A percentile compares a stretch with the other conserved stretches of the same genome.
phyloP scores from a whole-genome alignment of 495 filamentous ascomycete species.

The Mycothermus thermophilus region DNA sequence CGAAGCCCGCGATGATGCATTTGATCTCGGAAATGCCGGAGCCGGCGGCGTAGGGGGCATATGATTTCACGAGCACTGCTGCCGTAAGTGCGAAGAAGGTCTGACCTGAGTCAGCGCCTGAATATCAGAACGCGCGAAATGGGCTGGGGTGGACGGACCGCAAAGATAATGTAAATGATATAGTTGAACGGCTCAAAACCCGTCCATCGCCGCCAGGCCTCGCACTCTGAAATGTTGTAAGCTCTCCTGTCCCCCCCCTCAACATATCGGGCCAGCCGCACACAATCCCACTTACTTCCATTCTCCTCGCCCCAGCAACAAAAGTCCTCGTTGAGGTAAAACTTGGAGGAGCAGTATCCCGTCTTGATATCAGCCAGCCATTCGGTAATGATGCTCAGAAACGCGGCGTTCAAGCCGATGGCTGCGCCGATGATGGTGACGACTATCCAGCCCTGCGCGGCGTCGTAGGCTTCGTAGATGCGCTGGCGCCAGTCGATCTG shows the following conservation, averaged over 20 bases:
- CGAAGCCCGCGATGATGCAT: conserved; percentile 97
- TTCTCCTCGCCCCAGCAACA: conserved; percentile 96
- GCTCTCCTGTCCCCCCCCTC: too few species aligned
- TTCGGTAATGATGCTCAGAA: conserved; percentile 91
- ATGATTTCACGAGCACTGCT: conserved; percentile 77
- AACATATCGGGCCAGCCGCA: too few species aligned
- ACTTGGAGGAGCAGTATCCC: conserved; percentile 84
- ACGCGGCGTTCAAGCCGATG: conserved; percentile 85
- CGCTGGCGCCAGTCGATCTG: conserved; percentile 68
- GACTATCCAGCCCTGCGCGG: conserved; percentile 96
- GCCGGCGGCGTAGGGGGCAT: conserved; percentile 91
- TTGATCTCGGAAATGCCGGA: conserved; percentile 99
- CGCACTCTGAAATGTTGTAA: conserved; percentile 54
- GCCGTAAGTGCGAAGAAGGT: conserved; percentile 69
- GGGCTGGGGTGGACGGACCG: conserved; percentile 45
- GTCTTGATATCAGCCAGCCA: conserved; percentile 95
- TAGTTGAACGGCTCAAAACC: conserved; percentile 68
- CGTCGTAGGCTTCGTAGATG: conserved; percentile 80
- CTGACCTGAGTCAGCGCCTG: conserved; percentile 29
- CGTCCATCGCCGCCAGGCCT: conserved; percentile 85
- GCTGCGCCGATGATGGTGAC: conserved; percentile 85
- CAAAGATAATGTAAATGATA: conserved; percentile 75
- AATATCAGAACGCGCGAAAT: too few species aligned
- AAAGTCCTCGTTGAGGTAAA: conserved; percentile 96
- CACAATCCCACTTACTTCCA: too few species aligned